Conservation (phyloP, 2,329 filamentous ascomycete genomes). For the Fusarium chuoi region DNA sequence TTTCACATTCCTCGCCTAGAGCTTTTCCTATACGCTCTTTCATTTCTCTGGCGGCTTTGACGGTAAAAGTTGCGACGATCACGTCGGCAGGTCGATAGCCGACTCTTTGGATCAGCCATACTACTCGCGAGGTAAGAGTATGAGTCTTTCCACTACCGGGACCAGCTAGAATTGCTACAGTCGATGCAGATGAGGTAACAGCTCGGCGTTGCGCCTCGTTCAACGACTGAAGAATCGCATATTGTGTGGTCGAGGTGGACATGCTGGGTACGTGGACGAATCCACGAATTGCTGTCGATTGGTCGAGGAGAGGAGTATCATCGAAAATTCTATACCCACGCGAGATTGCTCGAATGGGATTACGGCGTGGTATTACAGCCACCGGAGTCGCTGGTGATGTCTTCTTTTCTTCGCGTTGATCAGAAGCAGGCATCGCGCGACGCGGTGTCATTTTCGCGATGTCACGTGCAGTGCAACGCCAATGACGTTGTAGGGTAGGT, state of each 20-base stretch:
- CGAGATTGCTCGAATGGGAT: background rate
- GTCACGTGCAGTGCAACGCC: constrained; percentile 16
- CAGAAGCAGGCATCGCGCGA: constrained; percentile 8
- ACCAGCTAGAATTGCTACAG: constrained; percentile 74
- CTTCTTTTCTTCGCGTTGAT: background rate
- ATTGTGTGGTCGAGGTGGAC: constrained; percentile 40
- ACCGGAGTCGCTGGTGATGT: background rate
- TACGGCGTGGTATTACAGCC: background rate
- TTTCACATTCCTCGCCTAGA: constrained; percentile 81
- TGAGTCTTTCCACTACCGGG: constrained; percentile 90
- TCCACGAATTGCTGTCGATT: constrained; percentile 33
- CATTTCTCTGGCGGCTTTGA: constrained; percentile 95
- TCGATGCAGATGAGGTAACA: constrained; percentile 62
- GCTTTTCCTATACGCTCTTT: constrained; percentile 82
- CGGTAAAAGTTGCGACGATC: constrained; percentile 95
- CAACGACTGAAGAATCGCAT: constrained; percentile 58
- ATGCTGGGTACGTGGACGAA: constrained; percentile 42
- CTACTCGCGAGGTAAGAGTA: constrained; percentile 90
- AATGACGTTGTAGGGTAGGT: background rate
- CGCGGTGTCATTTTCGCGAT: constrained; percentile 20
- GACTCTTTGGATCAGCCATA: constrained; percentile 81
- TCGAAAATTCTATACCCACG: constrained; percentile 12
- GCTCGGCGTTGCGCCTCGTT: constrained; percentile 67
- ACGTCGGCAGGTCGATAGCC: constrained; percentile 85
- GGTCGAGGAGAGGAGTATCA: constrained; percentile 9